Base-by-base conservation (phyloP, 179 eudicot genomes). In the Spinacia oleracea region DNA sequence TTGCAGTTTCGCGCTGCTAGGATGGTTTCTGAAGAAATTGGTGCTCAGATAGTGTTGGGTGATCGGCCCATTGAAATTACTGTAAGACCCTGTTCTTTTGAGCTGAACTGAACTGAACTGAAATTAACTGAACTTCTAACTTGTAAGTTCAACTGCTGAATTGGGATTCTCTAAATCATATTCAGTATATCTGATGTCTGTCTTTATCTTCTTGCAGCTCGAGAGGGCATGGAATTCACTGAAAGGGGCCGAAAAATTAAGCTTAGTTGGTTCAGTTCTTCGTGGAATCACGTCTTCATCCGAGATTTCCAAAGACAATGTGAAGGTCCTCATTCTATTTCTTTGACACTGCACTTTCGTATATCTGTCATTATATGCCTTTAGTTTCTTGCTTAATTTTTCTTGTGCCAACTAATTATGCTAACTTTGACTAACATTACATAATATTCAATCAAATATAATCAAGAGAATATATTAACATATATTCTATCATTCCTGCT, bases 41-140 rank as follows among this genome's bases (percentile, higher is more conserved):
- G 97, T 48, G 95, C 97, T 75, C 98, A 93, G 79, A 82, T 93
- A 67, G 98, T 95, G 32, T 78, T 95, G 83, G 98, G 98, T 25
- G 98, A 95, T 87, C 90, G 98, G 31, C 98, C 97, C 11, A 90
- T 95, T 42, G 97, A 95, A 74, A 95, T 95, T 55, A 95, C 98
- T 20, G 97, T 93, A 75, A 78, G 97, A n/a, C n/a, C n/a, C n/a
- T n/a, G n/a, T n/a, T n/a, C n/a, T n/a, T n/a, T n/a, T n/a, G n/a
- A n/a, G n/a, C n/a, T n/a, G n/a, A n/a, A n/a, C n/a, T n/a, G n/a
- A n/a, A n/a, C n/a, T n/a, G n/a, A n/a, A n/a, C n/a, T n/a, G n/a
- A n/a, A n/a, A n/a, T n/a, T n/a, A n/a, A n/a, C n/a, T n/a, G n/a
- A n/a, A n/a, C n/a, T n/a, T n/a, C n/a, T n/a, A n/a, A n/a, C n/a